A percentile compares a stretch with the other conserved stretches of the same genome.
These are phyloP conservation scores for Sparassis latifolia DNA, from an alignment of 1,284 basidiomycete species.

Conservation along the genomic window DNA sequence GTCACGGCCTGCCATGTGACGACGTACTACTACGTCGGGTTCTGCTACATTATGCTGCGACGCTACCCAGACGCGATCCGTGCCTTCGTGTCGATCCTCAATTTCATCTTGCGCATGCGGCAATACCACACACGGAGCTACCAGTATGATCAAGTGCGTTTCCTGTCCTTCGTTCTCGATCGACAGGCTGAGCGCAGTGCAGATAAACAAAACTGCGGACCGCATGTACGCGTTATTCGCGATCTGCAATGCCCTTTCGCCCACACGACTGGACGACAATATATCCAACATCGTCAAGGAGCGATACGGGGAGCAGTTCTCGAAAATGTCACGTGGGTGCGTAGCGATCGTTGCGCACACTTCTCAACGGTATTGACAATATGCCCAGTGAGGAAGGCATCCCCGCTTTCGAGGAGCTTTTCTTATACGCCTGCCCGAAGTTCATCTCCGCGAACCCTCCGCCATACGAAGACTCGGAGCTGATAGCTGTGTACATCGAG, in stretches of 20 bases:
- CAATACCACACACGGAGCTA: conserved; percentile 96
- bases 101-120: conserved; percentile 89
- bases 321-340: conserved; percentile 79
- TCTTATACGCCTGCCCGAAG: conserved; percentile 91
- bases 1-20: conserved; percentile 94
- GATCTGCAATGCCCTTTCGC: conserved; percentile 88
- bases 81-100: conserved; percentile 87
- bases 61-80: conserved; percentile 95
- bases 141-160: conserved; percentile 86
- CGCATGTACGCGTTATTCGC: conserved; percentile 96
- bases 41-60: conserved; percentile 93
- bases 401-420: conserved; percentile 89
- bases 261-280: conserved; percentile 88
- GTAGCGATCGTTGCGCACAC: conserved; percentile 15
- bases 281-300: conserved; percentile 92
- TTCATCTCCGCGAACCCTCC: conserved; percentile 94
- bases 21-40: conserved; percentile 92
- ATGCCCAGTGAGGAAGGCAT: conserved; percentile 65
- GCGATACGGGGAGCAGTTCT: conserved; percentile 86
- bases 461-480: conserved; percentile 79
- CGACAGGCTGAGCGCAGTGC: neutral
- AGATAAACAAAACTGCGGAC: conserved; percentile 97
- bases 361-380: neutral
- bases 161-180: neutral
- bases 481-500: conserved; percentile 50